A percentile compares a stretch with the other conserved stretches of the same genome.
These are phyloP conservation scores for Isoetes taiwanensis DNA, from an alignment of 75 land plant species.

Conservation along the genomic window DNA sequence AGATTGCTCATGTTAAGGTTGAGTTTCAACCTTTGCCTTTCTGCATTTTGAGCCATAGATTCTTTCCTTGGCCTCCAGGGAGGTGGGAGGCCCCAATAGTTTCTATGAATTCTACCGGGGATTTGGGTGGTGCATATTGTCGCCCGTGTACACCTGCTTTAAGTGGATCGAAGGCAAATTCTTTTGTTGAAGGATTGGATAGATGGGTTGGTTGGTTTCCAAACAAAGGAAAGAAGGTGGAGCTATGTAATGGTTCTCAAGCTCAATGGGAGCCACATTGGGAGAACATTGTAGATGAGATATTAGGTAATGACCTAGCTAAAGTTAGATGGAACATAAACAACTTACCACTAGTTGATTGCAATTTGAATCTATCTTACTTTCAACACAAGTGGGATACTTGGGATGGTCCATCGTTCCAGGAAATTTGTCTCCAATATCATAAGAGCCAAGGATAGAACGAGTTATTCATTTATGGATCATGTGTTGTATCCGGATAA, in stretches of 20 bases:
- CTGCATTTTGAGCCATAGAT: constrained; percentile 1
- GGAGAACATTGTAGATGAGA: constrained; percentile 44
- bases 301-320: constrained; percentile 29
- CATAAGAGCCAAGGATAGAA: too few species aligned
- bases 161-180: neutral
- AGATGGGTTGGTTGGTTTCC: neutral
- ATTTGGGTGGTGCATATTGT: neutral
- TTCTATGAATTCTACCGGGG: neutral
- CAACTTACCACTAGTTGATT: constrained; percentile 20
- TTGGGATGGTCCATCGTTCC: constrained; percentile 22
- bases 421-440: constrained; percentile 13
- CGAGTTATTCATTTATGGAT: too few species aligned
- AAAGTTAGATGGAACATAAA: constrained; percentile 16
- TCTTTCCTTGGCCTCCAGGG: constrained; percentile 4
- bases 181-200: neutral
- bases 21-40: neutral
- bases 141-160: neutral
- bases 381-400: constrained; percentile 31
- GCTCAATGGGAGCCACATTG: constrained; percentile 59
- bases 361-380: constrained; percentile 46
- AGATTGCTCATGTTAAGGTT: neutral
- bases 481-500: too few species aligned
- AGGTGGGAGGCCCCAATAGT: neutral
- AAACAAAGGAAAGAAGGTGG: neutral
- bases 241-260: constrained; percentile 1